A percentile compares a stretch with the other conserved stretches of the same genome.
These are phyloP conservation scores for Ogataea salicorniae DNA, from an alignment of 805 yeast species.

Conservation along the genomic window DNA sequence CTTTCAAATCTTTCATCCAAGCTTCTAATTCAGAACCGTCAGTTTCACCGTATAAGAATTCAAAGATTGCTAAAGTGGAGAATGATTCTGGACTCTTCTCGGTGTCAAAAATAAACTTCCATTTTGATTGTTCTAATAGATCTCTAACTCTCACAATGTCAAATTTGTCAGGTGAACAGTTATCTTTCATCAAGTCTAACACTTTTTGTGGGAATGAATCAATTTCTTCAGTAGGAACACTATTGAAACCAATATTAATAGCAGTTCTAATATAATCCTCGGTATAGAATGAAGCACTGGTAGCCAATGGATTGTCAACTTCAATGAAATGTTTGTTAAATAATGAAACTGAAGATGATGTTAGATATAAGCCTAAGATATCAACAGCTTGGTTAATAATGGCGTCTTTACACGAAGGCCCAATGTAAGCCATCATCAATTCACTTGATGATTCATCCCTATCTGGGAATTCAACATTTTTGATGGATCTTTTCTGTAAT, in stretches of 20 bases:
- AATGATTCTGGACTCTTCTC: conserved; percentile 61
- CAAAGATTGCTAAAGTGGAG: conserved; percentile 64
- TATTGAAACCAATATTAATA: conserved; percentile 52
- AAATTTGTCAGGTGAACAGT: conserved; percentile 43
- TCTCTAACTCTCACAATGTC: conserved; percentile 65
- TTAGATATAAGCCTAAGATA: conserved; percentile 64
- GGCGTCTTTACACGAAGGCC: conserved; percentile 56
- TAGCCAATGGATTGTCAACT: conserved; percentile 74
- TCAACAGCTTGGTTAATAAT: conserved; percentile 64
- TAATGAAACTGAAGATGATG: conserved; percentile 73
- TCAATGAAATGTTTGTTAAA: conserved; percentile 71
- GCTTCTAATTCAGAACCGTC: conserved; percentile 53
- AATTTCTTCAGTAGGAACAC: conserved; percentile 70
- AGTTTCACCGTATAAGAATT: conserved; percentile 71
- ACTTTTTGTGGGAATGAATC: conserved; percentile 48
- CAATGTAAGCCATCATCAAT: conserved; percentile 70
- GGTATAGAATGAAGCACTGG: conserved; percentile 61
- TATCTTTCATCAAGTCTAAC: conserved; percentile 47
- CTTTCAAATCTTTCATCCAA: conserved; percentile 53
- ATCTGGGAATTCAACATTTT: conserved; percentile 77
- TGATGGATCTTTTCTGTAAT: conserved; percentile 34
- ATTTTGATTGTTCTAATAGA: conserved; percentile 57
- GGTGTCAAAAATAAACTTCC: conserved; percentile 53
- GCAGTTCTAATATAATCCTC: conserved; percentile 67
- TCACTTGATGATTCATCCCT: conserved; percentile 83